Percentiles rank a stretch among this genome's conserved stretches.
phyloP scores from a whole-genome alignment of 2,329 filamentous ascomycete genomes.

The Elsinoe perseae region DNA sequence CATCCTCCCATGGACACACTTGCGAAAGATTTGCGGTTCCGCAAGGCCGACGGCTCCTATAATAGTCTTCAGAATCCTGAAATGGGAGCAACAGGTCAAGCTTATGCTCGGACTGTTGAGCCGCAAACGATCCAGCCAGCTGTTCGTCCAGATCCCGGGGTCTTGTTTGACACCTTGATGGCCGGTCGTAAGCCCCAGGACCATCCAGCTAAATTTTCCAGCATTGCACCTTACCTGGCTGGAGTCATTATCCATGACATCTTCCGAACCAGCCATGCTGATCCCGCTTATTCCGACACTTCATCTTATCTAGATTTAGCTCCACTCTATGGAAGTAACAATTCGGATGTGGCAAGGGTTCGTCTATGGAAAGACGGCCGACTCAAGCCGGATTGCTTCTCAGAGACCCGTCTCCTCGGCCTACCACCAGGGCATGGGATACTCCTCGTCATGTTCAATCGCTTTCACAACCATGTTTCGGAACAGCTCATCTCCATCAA shows the following conservation, averaged over 20 bases:
- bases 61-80: slow-evolving; percentile 62
- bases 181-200: slow-evolving; percentile 43
- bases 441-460: slow-evolving; percentile 68
- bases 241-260: slow-evolving; percentile 67
- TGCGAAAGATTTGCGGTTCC: slow-evolving; percentile 54
- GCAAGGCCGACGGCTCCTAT: slow-evolving; percentile 61
- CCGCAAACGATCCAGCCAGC: slow-evolving; percentile 44
- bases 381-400: slow-evolving; percentile 65
- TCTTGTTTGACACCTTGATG: slow-evolving; percentile 56
- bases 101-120: slow-evolving; percentile 45
- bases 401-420: slow-evolving; percentile 60
- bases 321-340: slow-evolving; percentile 59
- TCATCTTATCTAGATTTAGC: slow-evolving; percentile 66
- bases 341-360: slow-evolving; percentile 43
- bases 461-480: slow-evolving; percentile 69
- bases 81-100: slow-evolving; percentile 58
- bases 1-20: slow-evolving; percentile 56
- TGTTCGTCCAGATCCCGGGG: slow-evolving; percentile 58
- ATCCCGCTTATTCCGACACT: slow-evolving; percentile 56
- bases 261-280: slow-evolving; percentile 59
- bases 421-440: slow-evolving; percentile 67
- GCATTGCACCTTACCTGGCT: slow-evolving; percentile 58
- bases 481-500: slow-evolving; percentile 63
- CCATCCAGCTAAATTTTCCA: slow-evolving; percentile 63
- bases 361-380: slow-evolving; percentile 61